Conservation (phyloP, 495 filamentous ascomycete genomes). For the Parathielavia hyrcaniae region DNA sequence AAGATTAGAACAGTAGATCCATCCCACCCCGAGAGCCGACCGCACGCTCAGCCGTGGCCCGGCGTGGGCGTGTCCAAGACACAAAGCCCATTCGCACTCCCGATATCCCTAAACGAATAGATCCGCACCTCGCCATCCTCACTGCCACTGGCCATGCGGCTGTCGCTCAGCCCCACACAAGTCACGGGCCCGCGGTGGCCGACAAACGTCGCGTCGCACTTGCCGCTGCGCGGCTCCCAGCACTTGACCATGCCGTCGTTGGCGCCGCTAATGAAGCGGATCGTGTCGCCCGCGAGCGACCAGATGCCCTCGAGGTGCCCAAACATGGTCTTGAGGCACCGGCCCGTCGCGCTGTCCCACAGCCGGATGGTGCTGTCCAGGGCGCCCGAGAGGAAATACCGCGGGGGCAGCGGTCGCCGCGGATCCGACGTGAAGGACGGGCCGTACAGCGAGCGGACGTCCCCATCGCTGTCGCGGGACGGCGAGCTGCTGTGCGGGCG, state of each 20-base stretch:
- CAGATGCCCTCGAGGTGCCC: constrained; percentile 95
- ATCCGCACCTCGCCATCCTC: constrained; percentile 88
- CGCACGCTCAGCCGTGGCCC: constrained; percentile 14
- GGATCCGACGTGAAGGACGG: constrained; percentile 49
- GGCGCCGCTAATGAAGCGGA: constrained; percentile 80
- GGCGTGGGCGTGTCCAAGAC: constrained; percentile 33
- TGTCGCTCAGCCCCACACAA: constrained; percentile 75
- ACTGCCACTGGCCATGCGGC: constrained; percentile 77
- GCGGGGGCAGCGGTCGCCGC: constrained; percentile 63
- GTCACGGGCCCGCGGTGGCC: constrained; percentile 73
- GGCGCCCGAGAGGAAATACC: constrained; percentile 86
- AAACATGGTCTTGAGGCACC: constrained; percentile 85
- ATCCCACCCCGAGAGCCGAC: not conserved
- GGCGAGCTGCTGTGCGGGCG: constrained; percentile 22
- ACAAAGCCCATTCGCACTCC: constrained; percentile 14
- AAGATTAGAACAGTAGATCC: not conserved
- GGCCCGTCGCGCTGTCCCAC: constrained; percentile 80
- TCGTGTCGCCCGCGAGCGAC: constrained; percentile 84
- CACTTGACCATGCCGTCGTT: constrained; percentile 95
- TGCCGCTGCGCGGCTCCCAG: constrained; percentile 88
- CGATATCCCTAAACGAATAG: constrained; percentile 67
- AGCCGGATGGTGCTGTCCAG: constrained; percentile 87
- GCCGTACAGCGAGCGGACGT: constrained; percentile 50
- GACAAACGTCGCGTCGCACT: constrained; percentile 83
- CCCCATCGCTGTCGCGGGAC: constrained; percentile 30